Percentiles rank a stretch among this genome's conserved stretches.
Conservation (phyloP, 2,329 filamentous ascomycete genomes). For the Ophiostoma pallidulum region DNA sequence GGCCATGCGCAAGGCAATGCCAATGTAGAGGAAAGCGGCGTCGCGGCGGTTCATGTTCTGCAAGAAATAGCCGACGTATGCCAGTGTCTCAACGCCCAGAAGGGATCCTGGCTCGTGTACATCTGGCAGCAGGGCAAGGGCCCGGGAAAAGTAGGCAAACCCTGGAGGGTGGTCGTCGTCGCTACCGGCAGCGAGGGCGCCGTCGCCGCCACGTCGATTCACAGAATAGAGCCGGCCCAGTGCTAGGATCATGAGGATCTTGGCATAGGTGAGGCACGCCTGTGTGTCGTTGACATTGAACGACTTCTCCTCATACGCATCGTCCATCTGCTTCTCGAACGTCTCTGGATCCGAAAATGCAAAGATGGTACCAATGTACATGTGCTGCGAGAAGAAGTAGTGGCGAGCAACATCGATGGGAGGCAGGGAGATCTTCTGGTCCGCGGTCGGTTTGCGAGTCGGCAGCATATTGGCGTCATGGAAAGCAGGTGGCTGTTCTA, state of each 20-base stretch:
- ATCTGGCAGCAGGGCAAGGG: constrained; percentile 42
- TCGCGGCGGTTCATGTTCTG: constrained; percentile 47
- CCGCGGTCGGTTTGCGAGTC: constrained; percentile 20
- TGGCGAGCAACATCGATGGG: constrained; percentile 41
- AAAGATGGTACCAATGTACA: constrained; percentile 49
- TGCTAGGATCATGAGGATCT: constrained; percentile 42
- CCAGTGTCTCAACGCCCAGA: constrained; percentile 44
- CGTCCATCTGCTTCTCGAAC: constrained; percentile 36
- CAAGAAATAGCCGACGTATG: constrained; percentile 47
- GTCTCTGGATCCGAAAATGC: constrained; percentile 38
- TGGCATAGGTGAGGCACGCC: constrained; percentile 40
- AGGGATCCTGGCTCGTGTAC: constrained; percentile 46
- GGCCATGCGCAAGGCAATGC: constrained; percentile 46
- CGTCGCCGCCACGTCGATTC: constrained; percentile 38
- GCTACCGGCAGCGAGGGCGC: not conserved
- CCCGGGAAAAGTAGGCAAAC: constrained; percentile 44
- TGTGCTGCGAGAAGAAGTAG: constrained; percentile 35
- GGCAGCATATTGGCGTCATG: constrained; percentile 28
- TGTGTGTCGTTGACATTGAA: constrained; percentile 35
- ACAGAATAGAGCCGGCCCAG: constrained; percentile 49
- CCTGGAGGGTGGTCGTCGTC: constrained; percentile 35
- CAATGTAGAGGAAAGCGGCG: constrained; percentile 45
- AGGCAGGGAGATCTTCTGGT: constrained; percentile 29
- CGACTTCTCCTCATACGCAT: constrained; percentile 33
- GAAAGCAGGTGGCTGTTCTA: constrained; percentile 25